Evolutionary conservation across 768 basidiomycete genomes (phyloP), one percentile per base, ranked within the genome.

Genomic region (Tricholoma sp.): DNA sequence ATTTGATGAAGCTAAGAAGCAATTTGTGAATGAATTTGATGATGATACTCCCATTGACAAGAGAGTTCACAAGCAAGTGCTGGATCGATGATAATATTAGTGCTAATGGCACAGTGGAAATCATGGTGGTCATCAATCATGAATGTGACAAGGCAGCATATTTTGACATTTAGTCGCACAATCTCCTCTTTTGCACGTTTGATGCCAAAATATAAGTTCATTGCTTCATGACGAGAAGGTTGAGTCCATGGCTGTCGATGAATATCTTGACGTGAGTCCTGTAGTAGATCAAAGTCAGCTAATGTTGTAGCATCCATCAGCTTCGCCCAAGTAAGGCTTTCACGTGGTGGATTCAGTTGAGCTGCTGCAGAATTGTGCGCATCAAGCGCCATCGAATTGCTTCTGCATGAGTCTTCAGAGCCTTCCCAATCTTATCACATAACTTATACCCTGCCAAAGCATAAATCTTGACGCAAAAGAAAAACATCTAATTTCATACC

Each of bases 341-440:
- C 16, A 16, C 37, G 16, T 1, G 41, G 41, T 16, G 41, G 41
- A 50, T 50, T n/a, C 24, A 27, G 18, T 19, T 27, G 49, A 27
- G 49, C 21, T 2, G 72, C 74, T 5, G 62, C 60, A 12, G 37
- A 43, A 45, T 77, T 76, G 60, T 75, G 75, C 27, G 46, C 47
- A 0, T 64, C 55, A 0, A 76, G 59, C 0, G 73, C 72, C 50
- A 65, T 32, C 55, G 58, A 37, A 77, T 73, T 1, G 75, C 72
- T 34, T 65, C 59, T 3, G 68, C 67, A 5, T 70, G 59, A 9
- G 52, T 53, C 51, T 69, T 63, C 0, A 76, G 55, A 1, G 70
- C 69, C 57, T 74, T 71, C 0, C 67, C 68, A 18, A 77, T 73
- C 50, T 72, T 63, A 10, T 64, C 63, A 2, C 69, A 62, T 57